These are phyloP conservation scores for Podaxis sp. DNA, from an alignment of 768 basidiomycete species.

Conservation along the genomic window DNA sequence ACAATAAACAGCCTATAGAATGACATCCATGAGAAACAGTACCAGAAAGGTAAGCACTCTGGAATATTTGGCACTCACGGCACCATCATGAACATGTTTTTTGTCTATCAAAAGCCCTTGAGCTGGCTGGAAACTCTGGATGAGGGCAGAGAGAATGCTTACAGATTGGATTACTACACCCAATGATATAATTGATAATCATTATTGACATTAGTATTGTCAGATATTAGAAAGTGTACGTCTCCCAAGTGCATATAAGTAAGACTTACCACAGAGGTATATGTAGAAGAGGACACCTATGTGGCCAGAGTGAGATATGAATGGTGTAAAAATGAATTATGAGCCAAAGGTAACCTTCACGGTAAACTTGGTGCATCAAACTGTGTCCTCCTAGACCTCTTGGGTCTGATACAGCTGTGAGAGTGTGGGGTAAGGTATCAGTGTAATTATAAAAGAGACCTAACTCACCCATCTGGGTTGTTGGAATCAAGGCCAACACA, in stretches of 20 bases:
- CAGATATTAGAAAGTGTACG: background rate
- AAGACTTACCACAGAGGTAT: background rate
- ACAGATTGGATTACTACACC: background rate
- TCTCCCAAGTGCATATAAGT: background rate
- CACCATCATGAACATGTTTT: background rate
- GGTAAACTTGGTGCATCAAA: background rate
- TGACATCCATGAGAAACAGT: too few species aligned
- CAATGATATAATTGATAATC: background rate
- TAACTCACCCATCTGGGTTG: background rate
- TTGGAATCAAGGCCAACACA: background rate
- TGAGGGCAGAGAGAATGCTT: background rate
- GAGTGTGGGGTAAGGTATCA: too few species aligned
- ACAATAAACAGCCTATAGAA: background rate
- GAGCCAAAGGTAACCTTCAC: background rate
- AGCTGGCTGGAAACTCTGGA: background rate
- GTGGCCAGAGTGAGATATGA: background rate
- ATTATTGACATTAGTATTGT: background rate
- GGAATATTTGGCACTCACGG: background rate
- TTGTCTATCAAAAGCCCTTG: background rate
- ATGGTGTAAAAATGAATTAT: background rate
- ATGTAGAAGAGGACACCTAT: background rate
- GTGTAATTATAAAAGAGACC: too few species aligned
- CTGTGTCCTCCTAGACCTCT: background rate
- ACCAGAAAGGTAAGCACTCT: too few species aligned
- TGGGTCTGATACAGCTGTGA: too few species aligned